These are phyloP conservation scores for Poterioochromonas sp. DNA, from an alignment of 352 stramenopile species.

Conservation along the genomic window DNA sequence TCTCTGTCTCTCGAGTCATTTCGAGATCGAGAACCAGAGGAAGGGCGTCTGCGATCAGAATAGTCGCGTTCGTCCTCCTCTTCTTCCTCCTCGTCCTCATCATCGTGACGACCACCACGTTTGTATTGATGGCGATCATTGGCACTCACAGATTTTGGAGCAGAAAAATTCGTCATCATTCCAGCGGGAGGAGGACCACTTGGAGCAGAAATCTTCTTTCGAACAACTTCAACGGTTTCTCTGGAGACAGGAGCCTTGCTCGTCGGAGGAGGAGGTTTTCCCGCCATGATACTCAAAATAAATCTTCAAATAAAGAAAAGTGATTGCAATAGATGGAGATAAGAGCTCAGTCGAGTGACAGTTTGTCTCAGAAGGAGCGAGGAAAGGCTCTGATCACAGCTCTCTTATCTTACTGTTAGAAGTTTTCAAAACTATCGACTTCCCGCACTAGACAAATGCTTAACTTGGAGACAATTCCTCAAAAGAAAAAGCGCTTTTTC, in stretches of 20 bases:
- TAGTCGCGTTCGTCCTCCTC: background rate
- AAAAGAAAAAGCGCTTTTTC: no score
- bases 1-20: background rate
- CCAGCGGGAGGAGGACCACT: background rate
- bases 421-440: no score
- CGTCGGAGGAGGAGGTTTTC: background rate
- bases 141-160: background rate
- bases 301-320: no score
- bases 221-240: background rate
- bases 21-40: background rate
- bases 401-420: no score
- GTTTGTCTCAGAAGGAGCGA: no score
- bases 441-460: no score
- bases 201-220: background rate
- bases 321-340: no score
- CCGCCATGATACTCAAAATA: background rate
- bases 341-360: no score
- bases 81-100: constrained; percentile 16
- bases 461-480: no score
- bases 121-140: background rate
- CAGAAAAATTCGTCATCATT: constrained; percentile 25
- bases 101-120: background rate
- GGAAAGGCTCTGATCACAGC: no score
- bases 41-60: background rate
- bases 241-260: background rate